Base-by-base conservation (phyloP, 208 protist species). In the Trypanosoma platydactyli region DNA sequence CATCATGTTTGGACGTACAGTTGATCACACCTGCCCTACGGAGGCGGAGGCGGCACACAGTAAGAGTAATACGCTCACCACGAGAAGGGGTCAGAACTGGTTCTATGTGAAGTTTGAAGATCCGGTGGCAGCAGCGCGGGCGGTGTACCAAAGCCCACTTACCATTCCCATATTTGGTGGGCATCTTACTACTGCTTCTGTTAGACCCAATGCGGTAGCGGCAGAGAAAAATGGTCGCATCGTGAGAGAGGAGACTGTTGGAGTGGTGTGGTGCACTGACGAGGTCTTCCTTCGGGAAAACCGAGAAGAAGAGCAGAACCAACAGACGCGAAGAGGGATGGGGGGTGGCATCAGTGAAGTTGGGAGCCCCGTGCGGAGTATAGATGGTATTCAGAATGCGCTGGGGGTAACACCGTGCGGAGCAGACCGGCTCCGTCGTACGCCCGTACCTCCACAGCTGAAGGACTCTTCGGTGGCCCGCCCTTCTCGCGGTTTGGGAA, bases 91-190 rank as follows among this genome's bases (percentile, higher is more conserved):
- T 12, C 68, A 69, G 5, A 80, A 83, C 40, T 61, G 52, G 60
- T 64, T 88, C 30, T 88, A 86, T 59, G 53, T 92, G 27, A 77
- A 81, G 55, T 92, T 92, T 64, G 81, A 86, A 35, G 67, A 73
- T 16, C 24, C 80, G 13, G 18, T 80, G 25, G 53, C 70, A 9
- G 86, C 86, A 11, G 64, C 80, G 38, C 76, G 80, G 18, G 86
- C 81, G 2, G 86, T 92, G 27, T 33, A 70, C 73, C 50, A 63
- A 69, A 41, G 61, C 74, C 41, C 79, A 64, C 50, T 76, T 27
- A 64, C 49, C 6, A 55, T 77, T 57, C 40, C 71, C 40, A 49
- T 64, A 40, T 7, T 24, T 52, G 18, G 2, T 38, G 4, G 33
- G 38, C 52, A 52, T 49, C 30, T 12, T 9, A 12, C 12, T 29